Percentiles rank a stretch among this genome's conserved stretches.
Conservation (phyloP, 257 asterid species). For the Capsicum rhomboideum region DNA sequence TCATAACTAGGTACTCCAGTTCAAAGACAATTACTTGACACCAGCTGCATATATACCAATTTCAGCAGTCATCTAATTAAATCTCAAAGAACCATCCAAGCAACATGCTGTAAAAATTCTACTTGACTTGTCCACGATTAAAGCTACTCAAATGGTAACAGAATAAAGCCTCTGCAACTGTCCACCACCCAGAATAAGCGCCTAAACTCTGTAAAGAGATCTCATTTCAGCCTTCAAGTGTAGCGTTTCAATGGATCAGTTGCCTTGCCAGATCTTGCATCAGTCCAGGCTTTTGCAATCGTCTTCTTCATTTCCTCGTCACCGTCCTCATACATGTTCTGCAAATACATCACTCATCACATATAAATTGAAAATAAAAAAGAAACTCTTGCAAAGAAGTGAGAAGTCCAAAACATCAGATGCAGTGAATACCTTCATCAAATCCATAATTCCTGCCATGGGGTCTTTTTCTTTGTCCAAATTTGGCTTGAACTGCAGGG, state of each 20-base stretch:
- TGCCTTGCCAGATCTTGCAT: slow-evolving; percentile 75
- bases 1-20: neutral
- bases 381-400: neutral
- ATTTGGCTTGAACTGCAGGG: slow-evolving; percentile 51
- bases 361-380: neutral
- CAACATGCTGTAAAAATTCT: neutral
- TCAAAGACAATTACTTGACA: neutral
- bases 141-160: neutral
- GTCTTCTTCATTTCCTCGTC: slow-evolving; percentile 85
- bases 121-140: neutral
- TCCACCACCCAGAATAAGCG: neutral
- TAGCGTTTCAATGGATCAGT: slow-evolving; percentile 45
- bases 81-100: neutral
- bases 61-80: neutral
- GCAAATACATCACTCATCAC: slow-evolving; percentile 1
- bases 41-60: neutral
- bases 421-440: slow-evolving; percentile 60
- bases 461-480: slow-evolving; percentile 69
- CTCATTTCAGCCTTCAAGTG: slow-evolving; percentile 16
- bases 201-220: neutral
- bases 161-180: neutral
- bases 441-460: slow-evolving; percentile 88
- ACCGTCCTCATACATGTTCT: slow-evolving; percentile 88
- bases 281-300: slow-evolving; percentile 85
- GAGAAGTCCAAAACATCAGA: neutral